phyloP scores from a whole-genome alignment of 176 grass and related monocot genomes.

The Dactylis glomerata region DNA sequence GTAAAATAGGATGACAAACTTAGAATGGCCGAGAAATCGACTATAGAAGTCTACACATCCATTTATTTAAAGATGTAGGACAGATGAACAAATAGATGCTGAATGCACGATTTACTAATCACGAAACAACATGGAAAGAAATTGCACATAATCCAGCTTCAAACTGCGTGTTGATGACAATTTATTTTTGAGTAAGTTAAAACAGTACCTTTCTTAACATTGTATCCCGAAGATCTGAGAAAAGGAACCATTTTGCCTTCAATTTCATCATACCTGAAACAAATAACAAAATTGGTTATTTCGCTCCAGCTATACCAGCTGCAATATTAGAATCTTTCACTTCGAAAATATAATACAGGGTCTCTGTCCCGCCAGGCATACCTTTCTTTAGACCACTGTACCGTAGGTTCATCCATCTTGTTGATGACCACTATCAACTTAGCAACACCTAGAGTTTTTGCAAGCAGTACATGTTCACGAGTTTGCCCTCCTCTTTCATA shows the following conservation, averaged over 20 bases:
- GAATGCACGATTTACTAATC: neutral
- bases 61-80: neutral
- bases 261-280: constrained; percentile 85
- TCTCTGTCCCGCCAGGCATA: constrained; percentile 11
- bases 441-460: constrained; percentile 84
- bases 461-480: constrained; percentile 78
- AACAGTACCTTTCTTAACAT: constrained; percentile 78
- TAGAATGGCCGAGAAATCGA: neutral
- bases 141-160: neutral
- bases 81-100: neutral
- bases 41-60: neutral
- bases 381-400: constrained; percentile 82
- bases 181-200: neutral
- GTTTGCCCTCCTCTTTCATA: constrained; percentile 85
- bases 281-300: constrained; percentile 22
- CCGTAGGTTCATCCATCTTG: constrained; percentile 92
- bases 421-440: constrained; percentile 85
- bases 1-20: neutral
- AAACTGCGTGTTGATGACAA: neutral
- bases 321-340: neutral
- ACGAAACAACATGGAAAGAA: neutral
- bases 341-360: neutral
- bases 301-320: neutral
- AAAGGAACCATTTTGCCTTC: constrained; percentile 87
- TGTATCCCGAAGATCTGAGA: constrained; percentile 82